A percentile compares a stretch with the other conserved stretches of the same genome.
Conservation (phyloP, 257 asterid species). For the Cordia subcordata region DNA sequence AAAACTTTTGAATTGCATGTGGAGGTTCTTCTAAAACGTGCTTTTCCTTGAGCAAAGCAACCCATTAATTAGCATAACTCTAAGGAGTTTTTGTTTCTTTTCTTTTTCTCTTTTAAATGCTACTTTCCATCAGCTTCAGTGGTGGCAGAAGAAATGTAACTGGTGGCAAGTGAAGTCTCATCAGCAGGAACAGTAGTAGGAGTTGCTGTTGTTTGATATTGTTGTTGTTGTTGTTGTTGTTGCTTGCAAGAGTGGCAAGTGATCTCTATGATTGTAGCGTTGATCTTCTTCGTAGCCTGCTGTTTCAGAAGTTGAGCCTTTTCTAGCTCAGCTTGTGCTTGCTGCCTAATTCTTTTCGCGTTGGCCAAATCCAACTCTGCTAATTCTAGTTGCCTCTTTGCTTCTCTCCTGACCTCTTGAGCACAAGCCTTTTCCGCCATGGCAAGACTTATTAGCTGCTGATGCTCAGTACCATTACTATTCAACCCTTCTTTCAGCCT, state of each 20-base stretch:
- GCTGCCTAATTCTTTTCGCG: conserved; percentile 59
- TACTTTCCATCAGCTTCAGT: conserved; percentile 30
- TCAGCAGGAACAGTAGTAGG: conserved; percentile 9
- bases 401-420: conserved; percentile 52
- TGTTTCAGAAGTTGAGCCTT: conserved; percentile 49
- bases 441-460: conserved; percentile 40
- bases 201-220: conserved; percentile 2
- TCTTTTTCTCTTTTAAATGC: too few relatives aligned
- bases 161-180: conserved; percentile 32
- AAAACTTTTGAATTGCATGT: too few relatives aligned
- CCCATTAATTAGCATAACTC: not conserved
- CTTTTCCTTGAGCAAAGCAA: too few relatives aligned
- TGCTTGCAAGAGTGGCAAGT: conserved; percentile 66
- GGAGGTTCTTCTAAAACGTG: too few relatives aligned
- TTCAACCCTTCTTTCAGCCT: conserved; percentile 26
- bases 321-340: conserved; percentile 51
- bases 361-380: conserved; percentile 58
- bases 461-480: conserved; percentile 32
- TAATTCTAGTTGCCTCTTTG: conserved; percentile 48
- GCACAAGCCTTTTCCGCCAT: conserved; percentile 64
- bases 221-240: conserved; percentile 41
- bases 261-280: conserved; percentile 42
- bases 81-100: not conserved
- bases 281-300: conserved; percentile 41
- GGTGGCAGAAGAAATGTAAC: conserved; percentile 29